Conservation (phyloP, 768 basidiomycete genomes). For the Nidularia sp. region DNA sequence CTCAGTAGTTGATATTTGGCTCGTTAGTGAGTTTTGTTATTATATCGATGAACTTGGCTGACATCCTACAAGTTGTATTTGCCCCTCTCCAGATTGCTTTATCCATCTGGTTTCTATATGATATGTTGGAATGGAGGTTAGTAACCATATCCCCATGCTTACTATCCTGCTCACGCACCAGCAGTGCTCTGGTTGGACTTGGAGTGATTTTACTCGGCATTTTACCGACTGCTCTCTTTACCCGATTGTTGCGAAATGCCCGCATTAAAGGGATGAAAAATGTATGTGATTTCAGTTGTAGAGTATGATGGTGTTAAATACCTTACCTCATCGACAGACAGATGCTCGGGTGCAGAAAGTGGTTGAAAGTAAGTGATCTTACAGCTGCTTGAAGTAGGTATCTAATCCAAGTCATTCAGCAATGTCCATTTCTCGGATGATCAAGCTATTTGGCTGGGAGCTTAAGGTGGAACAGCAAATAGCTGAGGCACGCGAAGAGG, state of each 20-base stretch:
- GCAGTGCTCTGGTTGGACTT: not conserved
- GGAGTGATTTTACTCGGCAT: not conserved
- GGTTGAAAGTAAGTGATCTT: conserved; percentile 31
- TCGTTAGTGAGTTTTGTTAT: conserved; percentile 1
- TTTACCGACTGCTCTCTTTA: not conserved
- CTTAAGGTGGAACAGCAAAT: conserved; percentile 38
- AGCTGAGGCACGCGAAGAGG: conserved; percentile 27
- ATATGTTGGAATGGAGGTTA: conserved; percentile 23
- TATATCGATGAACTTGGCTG: not conserved
- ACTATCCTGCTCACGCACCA: not conserved
- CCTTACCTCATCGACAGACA: conserved; percentile 25
- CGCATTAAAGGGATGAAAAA: not conserved
- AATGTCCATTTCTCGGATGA: conserved; percentile 38
- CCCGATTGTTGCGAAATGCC: not conserved
- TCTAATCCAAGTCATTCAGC: conserved; percentile 16
- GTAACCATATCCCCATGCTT: conserved; percentile 15
- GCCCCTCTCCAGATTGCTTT: conserved; percentile 13
- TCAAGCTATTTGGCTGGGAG: conserved; percentile 53
- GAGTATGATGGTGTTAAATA: not conserved
- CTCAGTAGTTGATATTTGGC: conserved; percentile 7
- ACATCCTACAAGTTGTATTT: conserved; percentile 7
- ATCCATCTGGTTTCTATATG: conserved; percentile 21
- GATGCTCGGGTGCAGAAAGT: conserved; percentile 44
- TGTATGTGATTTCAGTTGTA: not conserved
- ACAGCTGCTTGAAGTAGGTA: not conserved